Base-by-base conservation (phyloP, 768 basidiomycete species). In the Mycena crocata region DNA sequence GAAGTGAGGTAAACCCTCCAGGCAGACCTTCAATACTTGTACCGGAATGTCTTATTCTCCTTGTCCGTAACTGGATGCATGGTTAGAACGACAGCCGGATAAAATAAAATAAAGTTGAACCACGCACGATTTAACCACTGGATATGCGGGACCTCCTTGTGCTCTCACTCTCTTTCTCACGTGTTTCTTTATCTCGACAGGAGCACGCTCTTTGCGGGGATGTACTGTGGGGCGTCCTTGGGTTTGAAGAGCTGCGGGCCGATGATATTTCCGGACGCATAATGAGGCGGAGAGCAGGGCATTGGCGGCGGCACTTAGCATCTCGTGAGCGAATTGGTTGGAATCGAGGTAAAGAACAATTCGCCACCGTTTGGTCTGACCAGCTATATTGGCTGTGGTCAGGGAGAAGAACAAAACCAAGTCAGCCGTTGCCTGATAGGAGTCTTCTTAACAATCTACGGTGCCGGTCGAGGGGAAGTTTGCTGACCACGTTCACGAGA, bases 331-430 rank as follows among this genome's bases (percentile, higher is more conserved):
- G n/a, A n/a, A n/a, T n/a, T n/a, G n/a, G n/a, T n/a, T n/a, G n/a
- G n/a, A n/a, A n/a, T n/a, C n/a, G n/a, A n/a, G n/a, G n/a, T n/a
- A n/a, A n/a, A n/a, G n/a, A n/a, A n/a, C n/a, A n/a, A n/a, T n/a
- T n/a, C n/a, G n/a, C n/a, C n/a, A n/a, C n/a, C 64, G 65, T 55
- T 66, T 66, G 6, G 65, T 66, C 13, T 60, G 65, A 5, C 65
- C 65, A 13, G 57, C 57, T 31, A 66, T 51, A 23, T 60, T 60
- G 24, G 59, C 59, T 23, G 57, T 66, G 19, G 63, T 57, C 5
- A 57, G 55, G 28, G 48, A 57, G 24, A 52, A 56, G 5, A 61
- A 32, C 1, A 66, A 44, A 34, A 56, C 59, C 21, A 49, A 26
- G n/a, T n/a, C n/a, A n/a, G n/a, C n/a, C n/a, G n/a, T n/a, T n/a